Conservation (phyloP, 2,329 filamentous ascomycete species). For the Bimuria novae-zelandiae region DNA sequence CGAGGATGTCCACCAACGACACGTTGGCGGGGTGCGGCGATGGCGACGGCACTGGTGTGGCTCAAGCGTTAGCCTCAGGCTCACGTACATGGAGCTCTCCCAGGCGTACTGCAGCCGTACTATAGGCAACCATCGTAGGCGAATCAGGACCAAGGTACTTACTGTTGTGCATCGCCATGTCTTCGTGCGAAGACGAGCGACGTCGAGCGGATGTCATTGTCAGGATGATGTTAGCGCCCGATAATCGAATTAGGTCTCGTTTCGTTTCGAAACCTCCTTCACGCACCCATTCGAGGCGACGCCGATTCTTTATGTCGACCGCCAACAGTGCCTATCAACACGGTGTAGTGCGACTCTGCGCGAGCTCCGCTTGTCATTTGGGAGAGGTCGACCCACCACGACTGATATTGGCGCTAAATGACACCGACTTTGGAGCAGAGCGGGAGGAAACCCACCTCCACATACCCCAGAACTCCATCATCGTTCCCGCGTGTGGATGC, state of each 20-base stretch:
- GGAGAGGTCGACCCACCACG: constrained; percentile 1
- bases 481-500: constrained; percentile 3
- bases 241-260: constrained; percentile 16
- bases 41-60: constrained; percentile 14
- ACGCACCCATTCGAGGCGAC: constrained; percentile 7
- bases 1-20: constrained; percentile 29
- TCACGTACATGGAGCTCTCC: constrained; percentile 1
- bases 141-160: constrained; percentile 18
- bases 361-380: constrained; percentile 11
- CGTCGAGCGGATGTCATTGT: constrained; percentile 5
- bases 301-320: constrained; percentile 18
- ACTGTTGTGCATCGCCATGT: constrained; percentile 15
- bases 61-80: constrained; percentile 21
- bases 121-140: constrained; percentile 12
- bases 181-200: constrained; percentile 7
- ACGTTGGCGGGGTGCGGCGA: constrained; percentile 8
- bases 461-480: constrained; percentile 5
- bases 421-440: constrained; percentile 4
- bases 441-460: constrained; percentile 2
- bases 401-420: constrained; percentile 6
- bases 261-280: constrained; percentile 10
- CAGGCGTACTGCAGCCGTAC: constrained; percentile 4
- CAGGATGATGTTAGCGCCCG: constrained; percentile 13
- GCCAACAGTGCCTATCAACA: neutral
- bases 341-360: constrained; percentile 20